Conservation (phyloP, 1,139 yeast species). For the Sugiyamaella castrensis region DNA sequence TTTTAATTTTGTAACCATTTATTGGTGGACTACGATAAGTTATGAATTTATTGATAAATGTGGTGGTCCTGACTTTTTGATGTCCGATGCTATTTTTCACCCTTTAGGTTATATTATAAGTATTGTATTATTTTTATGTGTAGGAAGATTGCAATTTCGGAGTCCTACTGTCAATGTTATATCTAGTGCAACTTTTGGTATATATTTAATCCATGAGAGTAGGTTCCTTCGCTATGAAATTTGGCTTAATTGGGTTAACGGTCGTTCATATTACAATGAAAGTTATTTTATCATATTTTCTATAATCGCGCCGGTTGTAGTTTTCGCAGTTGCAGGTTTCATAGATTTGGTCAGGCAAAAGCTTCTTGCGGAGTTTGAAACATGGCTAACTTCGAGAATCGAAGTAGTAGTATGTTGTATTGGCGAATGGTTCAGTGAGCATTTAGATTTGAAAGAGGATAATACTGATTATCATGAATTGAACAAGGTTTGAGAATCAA, state of each 20-base stretch:
- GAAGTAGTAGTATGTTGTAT: too few species aligned
- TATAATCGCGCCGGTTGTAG: slow-evolving; percentile 4
- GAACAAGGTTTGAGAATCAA: too few species aligned
- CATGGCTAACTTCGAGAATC: background rate
- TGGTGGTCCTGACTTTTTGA: slow-evolving; percentile 5
- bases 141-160: slow-evolving; percentile 6
- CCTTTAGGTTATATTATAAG: slow-evolving; percentile 4
- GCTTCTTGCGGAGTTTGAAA: slow-evolving; percentile 8
- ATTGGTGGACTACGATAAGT: background rate
- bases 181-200: slow-evolving; percentile 12
- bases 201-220: slow-evolving; percentile 13
- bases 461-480: too few species aligned
- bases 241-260: slow-evolving; percentile 6
- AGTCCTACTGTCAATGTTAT: slow-evolving; percentile 6
- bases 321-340: slow-evolving; percentile 2
- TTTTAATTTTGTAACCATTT: background rate
- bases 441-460: too few species aligned
- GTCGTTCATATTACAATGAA: slow-evolving; percentile 1
- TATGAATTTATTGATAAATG: slow-evolving; percentile 1
- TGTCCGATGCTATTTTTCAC: too few species aligned
- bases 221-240: slow-evolving; percentile 1
- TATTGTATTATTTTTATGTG: background rate
- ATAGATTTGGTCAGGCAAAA: slow-evolving; percentile 9
- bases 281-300: background rate
- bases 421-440: too few species aligned